Evolutionary conservation across 768 basidiomycete species (phyloP), one percentile per base, ranked within the genome.

Genomic region (Trametes sanguinea): DNA sequence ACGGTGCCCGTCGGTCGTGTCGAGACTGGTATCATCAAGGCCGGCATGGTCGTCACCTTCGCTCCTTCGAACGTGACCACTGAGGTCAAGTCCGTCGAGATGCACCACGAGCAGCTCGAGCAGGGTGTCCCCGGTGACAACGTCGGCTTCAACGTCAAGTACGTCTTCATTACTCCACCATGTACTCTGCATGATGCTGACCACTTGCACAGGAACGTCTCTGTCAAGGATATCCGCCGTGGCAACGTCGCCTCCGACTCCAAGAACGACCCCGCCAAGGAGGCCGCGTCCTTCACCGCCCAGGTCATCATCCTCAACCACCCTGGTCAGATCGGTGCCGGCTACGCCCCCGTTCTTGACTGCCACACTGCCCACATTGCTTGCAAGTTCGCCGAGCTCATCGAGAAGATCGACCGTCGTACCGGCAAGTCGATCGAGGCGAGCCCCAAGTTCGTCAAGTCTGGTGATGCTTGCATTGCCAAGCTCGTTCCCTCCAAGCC

Each of bases 81-180:
- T 82, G 97, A 99, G 94, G 97, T 99, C 85, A 98, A 98, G 89
- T 98, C 97, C 72, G 95, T 97, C 78, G 95, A 98, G 83, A 98
- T 98, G 96, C 95, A 96, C 76, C 95, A 95, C 87, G 94, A 95
- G 77, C 94, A 95, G 80, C 95, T 99, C 78, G 88, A 83, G 76
- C 83, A 92, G 79, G 97, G 96, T 81, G 68, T 82, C 66, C 97
- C 97, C 63, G 97, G 97, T 84, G 97, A 99, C 87, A 99, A 99
- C 80, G 96, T 99, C 75, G 94, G 94, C 69, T 98, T 97, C 88
- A 97, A 97, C 88, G 90, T 95, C 83, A 96, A 95, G 90, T 90
- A 69, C 29, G 87, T 74, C 1, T 39, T 6, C 35, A 13, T 3
- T 57, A 59, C 29, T 27, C 57, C 44, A 22, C 57, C 3, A 9